phyloP scores from a whole-genome alignment of 768 basidiomycete genomes.

The Sarcomyxa edulis region DNA sequence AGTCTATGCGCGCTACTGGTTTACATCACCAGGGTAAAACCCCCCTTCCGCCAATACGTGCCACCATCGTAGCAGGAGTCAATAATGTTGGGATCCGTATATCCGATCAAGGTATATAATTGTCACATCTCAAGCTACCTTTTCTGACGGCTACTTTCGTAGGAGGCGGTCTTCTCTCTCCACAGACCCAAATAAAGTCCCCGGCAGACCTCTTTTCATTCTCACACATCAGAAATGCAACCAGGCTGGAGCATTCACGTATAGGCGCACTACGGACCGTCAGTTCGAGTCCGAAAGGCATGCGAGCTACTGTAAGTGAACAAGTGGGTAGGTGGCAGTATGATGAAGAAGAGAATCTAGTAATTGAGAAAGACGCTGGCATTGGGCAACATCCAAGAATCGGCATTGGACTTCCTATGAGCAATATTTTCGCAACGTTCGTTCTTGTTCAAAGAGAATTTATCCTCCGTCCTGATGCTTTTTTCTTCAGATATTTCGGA shows the following conservation, averaged over 20 bases:
- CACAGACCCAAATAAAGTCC: constrained; percentile 42
- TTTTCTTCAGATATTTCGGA: constrained; percentile 66
- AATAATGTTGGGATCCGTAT: constrained; percentile 78
- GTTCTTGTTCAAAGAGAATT: constrained; percentile 21
- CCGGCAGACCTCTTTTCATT: constrained; percentile 86
- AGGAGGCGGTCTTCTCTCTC: constrained; percentile 69
- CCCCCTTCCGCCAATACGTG: constrained; percentile 57
- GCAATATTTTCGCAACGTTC: constrained; percentile 81
- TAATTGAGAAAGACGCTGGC: constrained; percentile 38
- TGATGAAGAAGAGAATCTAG: constrained; percentile 10
- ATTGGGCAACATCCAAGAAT: constrained; percentile 57
- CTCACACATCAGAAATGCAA: constrained; percentile 76
- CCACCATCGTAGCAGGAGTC: constrained; percentile 71
- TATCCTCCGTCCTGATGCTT: too few species aligned
- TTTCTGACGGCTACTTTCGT: constrained; percentile 1
- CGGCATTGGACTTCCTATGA: constrained; percentile 85
- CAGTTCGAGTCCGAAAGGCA: constrained; percentile 52
- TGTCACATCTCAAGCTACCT: constrained; percentile 1
- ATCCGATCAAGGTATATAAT: constrained; percentile 79
- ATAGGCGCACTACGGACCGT: constrained; percentile 64
- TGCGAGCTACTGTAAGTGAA: constrained; percentile 77
- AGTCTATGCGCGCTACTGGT: constrained; percentile 74
- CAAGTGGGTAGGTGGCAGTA: constrained; percentile 52
- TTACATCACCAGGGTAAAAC: constrained; percentile 37
- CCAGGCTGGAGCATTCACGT: constrained; percentile 60